Base-by-base conservation (phyloP, 2,329 filamentous ascomycete species). In the Aspergillus uvarum region DNA sequence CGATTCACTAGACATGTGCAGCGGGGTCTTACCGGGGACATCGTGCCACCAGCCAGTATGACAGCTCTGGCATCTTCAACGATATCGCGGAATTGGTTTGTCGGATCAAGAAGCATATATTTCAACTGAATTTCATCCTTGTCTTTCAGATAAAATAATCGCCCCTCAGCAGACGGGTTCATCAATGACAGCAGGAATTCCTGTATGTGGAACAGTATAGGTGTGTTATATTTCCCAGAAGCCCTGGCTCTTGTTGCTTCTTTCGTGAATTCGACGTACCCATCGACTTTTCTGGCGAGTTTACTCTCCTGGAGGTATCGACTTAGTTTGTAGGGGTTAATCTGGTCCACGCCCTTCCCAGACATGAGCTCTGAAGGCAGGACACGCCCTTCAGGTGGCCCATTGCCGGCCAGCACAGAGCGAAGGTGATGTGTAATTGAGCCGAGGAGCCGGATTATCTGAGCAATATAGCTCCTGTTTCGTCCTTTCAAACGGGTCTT, bases 251-350 rank as follows among this genome's bases (percentile, higher is more conserved):
- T 74, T 52, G 82, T 73, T 51, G 78, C 76, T 52, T 84, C 81
- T 58, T 87, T 83, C 1, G 85, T 74, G 60, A 89, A 85, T 3
- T 85, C 82, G 3, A 87, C 85, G 70, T 98, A 99, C 52, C 91
- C 90, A 76, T 99, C 94, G 11, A 98, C 90, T 74, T 99, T 99
- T 64, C 93, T 90, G 1, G 94, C 93, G 12, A 99, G 80, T 69
- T 96, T 97, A 63, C 93, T 97, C 64, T 95, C 89, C 69, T 94
- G 90, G 4, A 99, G 85, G 73, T 98, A 98, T 48, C 87, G 84
- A 32, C 93, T 87, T 14, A 99, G 82, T 71, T 95, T 94, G 76
- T 91, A 94, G 31, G 97, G 84, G 69, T 98, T 96, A 77, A 99
- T 93, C 70, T 98, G 94, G 70, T 99, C 95, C 24, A 95, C 89